Conservation (phyloP, 257 asterid species). For the Oldenlandia corymbosa region DNA sequence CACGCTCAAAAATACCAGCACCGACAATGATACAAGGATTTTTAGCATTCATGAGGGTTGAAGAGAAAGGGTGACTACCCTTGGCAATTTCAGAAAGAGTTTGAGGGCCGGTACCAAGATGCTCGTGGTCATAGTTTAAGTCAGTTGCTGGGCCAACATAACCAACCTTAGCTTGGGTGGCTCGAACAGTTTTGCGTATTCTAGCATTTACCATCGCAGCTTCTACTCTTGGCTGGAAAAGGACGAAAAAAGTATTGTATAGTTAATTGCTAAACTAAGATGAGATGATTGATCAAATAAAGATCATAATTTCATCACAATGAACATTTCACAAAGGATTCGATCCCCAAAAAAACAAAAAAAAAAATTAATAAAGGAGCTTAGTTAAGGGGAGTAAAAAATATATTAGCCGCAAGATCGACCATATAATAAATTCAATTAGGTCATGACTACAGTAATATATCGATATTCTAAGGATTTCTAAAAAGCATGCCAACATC, state of each 20-base stretch:
- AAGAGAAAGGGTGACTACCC: slow-evolving; percentile 71
- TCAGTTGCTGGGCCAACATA: slow-evolving; percentile 80
- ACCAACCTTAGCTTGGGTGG: slow-evolving; percentile 84
- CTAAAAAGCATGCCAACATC: neutral
- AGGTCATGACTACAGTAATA: neutral
- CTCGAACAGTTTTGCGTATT: slow-evolving; percentile 76
- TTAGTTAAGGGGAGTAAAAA: neutral
- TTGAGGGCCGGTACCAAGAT: slow-evolving; percentile 81
- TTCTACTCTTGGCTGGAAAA: slow-evolving; percentile 84
- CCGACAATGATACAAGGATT: slow-evolving; percentile 84
- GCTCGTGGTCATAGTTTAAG: slow-evolving; percentile 84
- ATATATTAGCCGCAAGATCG: neutral
- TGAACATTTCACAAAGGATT: neutral
- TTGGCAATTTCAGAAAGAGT: slow-evolving; percentile 66
- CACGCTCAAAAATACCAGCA: slow-evolving; percentile 69
- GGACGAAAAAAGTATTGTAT: slow-evolving; percentile 15
- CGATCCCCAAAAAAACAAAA: neutral
- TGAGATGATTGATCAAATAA: neutral
- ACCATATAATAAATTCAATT: neutral
- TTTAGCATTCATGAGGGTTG: slow-evolving; percentile 65
- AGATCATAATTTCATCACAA: neutral
- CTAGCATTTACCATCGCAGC: slow-evolving; percentile 99
- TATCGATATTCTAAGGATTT: neutral
- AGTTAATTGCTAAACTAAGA: neutral
- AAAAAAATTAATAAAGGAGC: too few species aligned